Evolutionary conservation across 78 protist genomes (phyloP).

Genomic region (Polysphondylium violaceum): DNA sequence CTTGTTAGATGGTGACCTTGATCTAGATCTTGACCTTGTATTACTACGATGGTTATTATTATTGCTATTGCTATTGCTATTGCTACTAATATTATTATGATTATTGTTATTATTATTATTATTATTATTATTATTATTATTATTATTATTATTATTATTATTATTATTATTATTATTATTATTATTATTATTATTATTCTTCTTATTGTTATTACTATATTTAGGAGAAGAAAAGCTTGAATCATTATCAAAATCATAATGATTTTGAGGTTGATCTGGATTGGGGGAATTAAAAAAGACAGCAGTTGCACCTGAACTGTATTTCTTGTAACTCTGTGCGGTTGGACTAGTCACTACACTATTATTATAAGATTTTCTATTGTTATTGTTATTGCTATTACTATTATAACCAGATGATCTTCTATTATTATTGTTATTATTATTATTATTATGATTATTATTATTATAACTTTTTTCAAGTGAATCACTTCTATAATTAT

Average conservation of each 20-base stretch:
- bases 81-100: neutral
- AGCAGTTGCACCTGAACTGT: neutral
- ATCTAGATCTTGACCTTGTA: constrained; percentile 44
- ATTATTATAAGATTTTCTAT: too few relatives aligned
- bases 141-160: constrained; percentile 21
- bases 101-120: constrained; percentile 5
- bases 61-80: neutral
- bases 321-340: too few relatives aligned
- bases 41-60: neutral
- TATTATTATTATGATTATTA: too few relatives aligned
- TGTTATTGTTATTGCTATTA: too few relatives aligned
- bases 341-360: too few relatives aligned
- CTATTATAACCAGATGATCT: too few relatives aligned
- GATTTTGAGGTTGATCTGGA: neutral
- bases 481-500: too few relatives aligned
- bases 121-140: constrained; percentile 13
- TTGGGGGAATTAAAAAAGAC: neutral
- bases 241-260: neutral
- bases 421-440: too few relatives aligned
- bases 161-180: constrained; percentile 10
- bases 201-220: neutral
- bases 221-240: neutral
- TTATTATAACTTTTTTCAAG: too few relatives aligned
- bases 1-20: constrained; percentile 12
- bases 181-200: constrained; percentile 4